Evolutionary conservation across 192 early-diverging fungal genomes (phyloP).

Genomic region (Geosiphon pyriformis): DNA sequence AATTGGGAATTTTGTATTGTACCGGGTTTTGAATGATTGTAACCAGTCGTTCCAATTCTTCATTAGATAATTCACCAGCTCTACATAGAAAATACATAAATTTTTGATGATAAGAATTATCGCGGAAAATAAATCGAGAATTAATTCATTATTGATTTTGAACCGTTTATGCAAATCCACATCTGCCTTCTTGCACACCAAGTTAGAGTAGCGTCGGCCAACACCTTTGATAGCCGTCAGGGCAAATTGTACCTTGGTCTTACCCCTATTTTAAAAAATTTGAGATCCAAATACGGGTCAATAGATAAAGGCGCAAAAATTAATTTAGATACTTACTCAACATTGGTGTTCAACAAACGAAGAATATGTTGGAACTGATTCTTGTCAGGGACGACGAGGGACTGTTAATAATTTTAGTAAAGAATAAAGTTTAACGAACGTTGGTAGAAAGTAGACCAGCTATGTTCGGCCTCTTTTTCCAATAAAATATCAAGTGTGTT

Average conservation of each 20-base stretch:
- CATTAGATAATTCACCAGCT: conserved; percentile 95
- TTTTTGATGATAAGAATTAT: too few relatives aligned
- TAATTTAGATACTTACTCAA: conserved; percentile 49
- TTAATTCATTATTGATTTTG: neutral
- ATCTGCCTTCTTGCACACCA: conserved; percentile 99
- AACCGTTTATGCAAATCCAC: conserved; percentile 93
- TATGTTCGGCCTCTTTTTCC: too few relatives aligned
- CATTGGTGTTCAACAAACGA: conserved; percentile 99
- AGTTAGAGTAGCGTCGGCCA: conserved; percentile 97
- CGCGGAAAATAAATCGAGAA: too few relatives aligned
- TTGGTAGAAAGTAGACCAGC: too few relatives aligned
- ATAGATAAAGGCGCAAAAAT: neutral
- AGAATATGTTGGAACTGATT: conserved; percentile 95
- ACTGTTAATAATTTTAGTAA: conserved; percentile 35
- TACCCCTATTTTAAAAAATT: conserved; percentile 43
- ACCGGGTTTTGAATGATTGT: conserved; percentile 99
- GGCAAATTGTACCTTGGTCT: conserved; percentile 92
- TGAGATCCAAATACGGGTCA: neutral
- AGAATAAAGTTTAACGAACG: neutral
- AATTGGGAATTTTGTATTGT: conserved; percentile 99
- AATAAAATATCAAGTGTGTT: neutral
- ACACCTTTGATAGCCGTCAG: conserved; percentile 97
- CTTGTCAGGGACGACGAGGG: conserved; percentile 87
- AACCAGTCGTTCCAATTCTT: conserved; percentile 97
- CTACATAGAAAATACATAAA: conserved; percentile 39